Base-by-base conservation (phyloP, 2,329 filamentous ascomycete genomes). In the Trichoderma sp. region DNA sequence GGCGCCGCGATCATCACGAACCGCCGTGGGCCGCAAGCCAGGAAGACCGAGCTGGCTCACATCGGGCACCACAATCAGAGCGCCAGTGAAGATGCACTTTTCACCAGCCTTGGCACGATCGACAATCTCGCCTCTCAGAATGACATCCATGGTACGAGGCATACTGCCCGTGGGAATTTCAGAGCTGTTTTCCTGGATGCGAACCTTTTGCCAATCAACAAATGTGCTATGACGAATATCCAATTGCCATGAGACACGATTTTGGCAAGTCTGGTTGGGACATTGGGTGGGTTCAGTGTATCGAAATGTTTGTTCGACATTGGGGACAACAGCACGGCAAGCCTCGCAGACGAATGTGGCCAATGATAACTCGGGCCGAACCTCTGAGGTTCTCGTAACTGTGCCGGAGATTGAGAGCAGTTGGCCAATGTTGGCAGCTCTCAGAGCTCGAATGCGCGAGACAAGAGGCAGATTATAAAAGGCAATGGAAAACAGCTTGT, bases 81-180 rank as follows among this genome's bases (percentile, higher is more conserved):
- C 95, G 74, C 96, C 96, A 0, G 95, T 98, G 81, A 99, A 99
- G 78, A 99, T 93, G 81, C 96, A 99, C 83, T 97, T 98, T 83
- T 99, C 96, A 74, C 96, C 96, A 63, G 96, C 96, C 84, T 98
- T 98, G 67, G 95, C 95, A 66, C 96, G 91, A 78, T 99, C 96
- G 30, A 99, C 96, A 84, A 99, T 98, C 81, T 99, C 96, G 78
- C 96, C 96, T 73, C 96, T 91, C 39, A 99, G 83, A 76, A 99
- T 98, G 56, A 99, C 92, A 78, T 99, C 96, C 89, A 99, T 96
- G 3, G 96, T 99, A 73, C 96, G 89, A 28, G 96, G 96, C 96
- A 99, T 99, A 83, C 95, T 98, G 70, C 96, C 96, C 0, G 96
- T 99, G 0, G 96, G 96, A 47, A 99, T 99, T 80, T 99, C 96